Evolutionary conservation across 2,329 filamentous ascomycete genomes (phyloP), one percentile per base, ranked within the genome.

Genomic region (Aspergillus oerlinghausenensis): DNA sequence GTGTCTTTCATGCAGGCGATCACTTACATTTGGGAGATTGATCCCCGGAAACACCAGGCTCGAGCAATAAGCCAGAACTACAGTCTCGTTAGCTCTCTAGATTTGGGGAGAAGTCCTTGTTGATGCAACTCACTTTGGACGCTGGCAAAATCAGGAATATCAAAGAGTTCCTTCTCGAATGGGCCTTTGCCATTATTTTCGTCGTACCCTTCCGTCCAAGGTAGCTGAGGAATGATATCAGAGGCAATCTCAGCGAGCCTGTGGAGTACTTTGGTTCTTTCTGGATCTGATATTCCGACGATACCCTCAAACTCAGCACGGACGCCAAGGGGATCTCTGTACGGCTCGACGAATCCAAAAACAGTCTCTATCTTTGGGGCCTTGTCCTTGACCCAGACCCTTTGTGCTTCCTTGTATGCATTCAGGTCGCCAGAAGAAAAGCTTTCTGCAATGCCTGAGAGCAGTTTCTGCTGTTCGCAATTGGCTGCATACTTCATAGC

Each of bases 281-380:
- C 55, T 17, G 58, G 38, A 49, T 73, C 62, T 4, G 62, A 55
- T 42, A 73, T 62, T 3, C 64, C 60, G 21, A 71, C 62, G 51
- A 83, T 80, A 9, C 79, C 80, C 67, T 82, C 77, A 75, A 79
- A 83, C 58, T 83, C 81, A 10, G 78, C 78, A 47, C 81, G 76
- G 19, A 81, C 77, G 23, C 80, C 81, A 56, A 81, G 75, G 2
- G 81, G 81, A 61, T 84, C 82, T 49, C 80, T 71, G 63, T 82
- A 83, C 0, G 80, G 81, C 66, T 83, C 80, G 54, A 83, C 76
- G 65, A 83, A 83, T 6, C 80, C 80, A 57, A 83, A 77, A 50
- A 82, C 79, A 9, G 73, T 77, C 68, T 82, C 81, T 3, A 83
- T 80, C 51, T 72, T 70, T 0, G 61, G 81, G 76, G 77, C 75